Conservation (phyloP, 2,329 filamentous ascomycete genomes). For the Paraphoma chrysanthemicola region DNA sequence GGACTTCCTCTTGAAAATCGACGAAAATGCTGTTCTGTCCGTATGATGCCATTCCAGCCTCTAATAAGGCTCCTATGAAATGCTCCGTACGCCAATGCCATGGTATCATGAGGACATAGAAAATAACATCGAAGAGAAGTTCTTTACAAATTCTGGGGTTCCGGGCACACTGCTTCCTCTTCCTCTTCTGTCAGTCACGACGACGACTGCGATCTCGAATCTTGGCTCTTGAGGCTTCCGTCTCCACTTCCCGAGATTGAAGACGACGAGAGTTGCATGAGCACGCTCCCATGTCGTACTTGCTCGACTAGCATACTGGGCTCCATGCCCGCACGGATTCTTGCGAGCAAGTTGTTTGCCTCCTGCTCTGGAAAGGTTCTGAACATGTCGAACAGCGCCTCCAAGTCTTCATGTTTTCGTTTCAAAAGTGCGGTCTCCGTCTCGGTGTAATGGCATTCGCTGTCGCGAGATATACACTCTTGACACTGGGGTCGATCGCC, state of each 20-base stretch:
- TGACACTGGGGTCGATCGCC: slow-evolving; percentile 20
- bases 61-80: neutral
- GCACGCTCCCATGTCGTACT: slow-evolving; percentile 21
- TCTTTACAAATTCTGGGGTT: neutral
- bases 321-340: slow-evolving; percentile 22
- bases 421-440: slow-evolving; percentile 20
- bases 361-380: slow-evolving; percentile 15
- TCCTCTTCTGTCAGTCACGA: neutral
- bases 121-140: too few species aligned
- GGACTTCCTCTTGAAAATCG: too few species aligned
- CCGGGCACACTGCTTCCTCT: neutral
- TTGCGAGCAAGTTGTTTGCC: slow-evolving; percentile 11
- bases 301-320: slow-evolving; percentile 20
- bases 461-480: slow-evolving; percentile 20
- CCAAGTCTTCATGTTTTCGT: slow-evolving; percentile 21
- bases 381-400: slow-evolving; percentile 19
- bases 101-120: too few species aligned
- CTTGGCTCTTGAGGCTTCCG: neutral
- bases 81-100: too few species aligned
- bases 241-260: neutral
- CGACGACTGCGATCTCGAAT: neutral
- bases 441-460: slow-evolving; percentile 19
- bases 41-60: neutral
- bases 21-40: too few species aligned
- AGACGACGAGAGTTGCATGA: slow-evolving; percentile 14